Base-by-base conservation (phyloP, 2,329 filamentous ascomycete species). In the Clarireedia sp. region DNA sequence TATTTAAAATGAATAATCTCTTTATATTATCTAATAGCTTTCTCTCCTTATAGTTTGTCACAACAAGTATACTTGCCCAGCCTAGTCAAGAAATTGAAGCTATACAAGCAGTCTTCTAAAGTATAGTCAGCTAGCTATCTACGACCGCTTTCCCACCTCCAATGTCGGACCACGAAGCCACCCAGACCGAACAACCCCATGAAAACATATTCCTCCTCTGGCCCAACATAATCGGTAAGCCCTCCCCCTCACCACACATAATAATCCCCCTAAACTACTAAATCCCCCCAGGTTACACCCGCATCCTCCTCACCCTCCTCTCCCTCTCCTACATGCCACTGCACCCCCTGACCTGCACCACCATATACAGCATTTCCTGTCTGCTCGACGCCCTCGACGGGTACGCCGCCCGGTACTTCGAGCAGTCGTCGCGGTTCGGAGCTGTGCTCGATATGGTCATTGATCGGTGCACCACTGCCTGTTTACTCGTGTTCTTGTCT, bases 281-380 rank as follows among this genome's bases (percentile, higher is more conserved):
- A 64, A 49, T 2, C 16, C 38, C 19, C 54, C 5, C 61, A 90
- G 88, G 88, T 63, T 92, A 92, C 72, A 78, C 75, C 56, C 85
- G 89, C 66, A 86, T 94, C 67, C 74, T 92, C 61, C 81, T 92
- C 63, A 90, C 91, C 65, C 76, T 96, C 66, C 89, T 88, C 47
- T 96, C 94, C 26, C 84, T 99, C 63, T 96, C 96, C 77, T 99
- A 96, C 77, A 99, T 99, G 94, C 92, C 94, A 50, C 82, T 97
- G 52, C 94, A 99, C 71, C 92, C 92, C n/a, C 87, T 92, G 66
- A 96, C 91, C 37, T 97, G 92, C 75, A 91, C 89, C 57, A 72
- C 91, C 49, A 82, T 95, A 54, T 99, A 99, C 78, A 92, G 86
- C 69, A 76, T 99, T 57, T 97, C 92, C 24, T 97, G 94, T 71